These are phyloP conservation scores for Mucor saturninus DNA, from an alignment of 371 early-diverging fungal species.

Conservation along the genomic window DNA sequence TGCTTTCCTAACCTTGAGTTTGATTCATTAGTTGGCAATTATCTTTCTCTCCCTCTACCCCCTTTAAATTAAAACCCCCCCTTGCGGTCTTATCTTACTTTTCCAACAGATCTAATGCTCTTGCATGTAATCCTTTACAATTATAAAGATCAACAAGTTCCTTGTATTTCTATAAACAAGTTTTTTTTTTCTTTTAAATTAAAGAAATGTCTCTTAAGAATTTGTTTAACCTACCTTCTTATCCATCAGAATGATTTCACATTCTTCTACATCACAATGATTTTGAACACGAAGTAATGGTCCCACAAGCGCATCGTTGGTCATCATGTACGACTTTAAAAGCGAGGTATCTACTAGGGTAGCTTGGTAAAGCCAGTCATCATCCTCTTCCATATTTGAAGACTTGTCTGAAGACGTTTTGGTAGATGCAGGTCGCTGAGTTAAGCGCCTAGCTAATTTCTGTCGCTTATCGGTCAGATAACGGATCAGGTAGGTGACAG, in stretches of 20 bases:
- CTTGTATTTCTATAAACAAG: constrained; percentile 63
- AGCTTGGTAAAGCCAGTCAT: constrained; percentile 58
- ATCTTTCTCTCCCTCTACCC: no score
- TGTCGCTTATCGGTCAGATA: constrained; percentile 77
- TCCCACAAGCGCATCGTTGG: constrained; percentile 39
- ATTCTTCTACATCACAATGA: constrained; percentile 85
- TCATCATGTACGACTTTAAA: constrained; percentile 62
- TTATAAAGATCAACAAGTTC: constrained; percentile 92
- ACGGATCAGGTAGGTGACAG: constrained; percentile 66
- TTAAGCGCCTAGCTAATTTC: constrained; percentile 56
- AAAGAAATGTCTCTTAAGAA: no score
- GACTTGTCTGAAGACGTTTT: constrained; percentile 19
- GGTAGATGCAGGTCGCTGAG: constrained; percentile 13
- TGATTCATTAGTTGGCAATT: not conserved
- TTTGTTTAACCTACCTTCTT: constrained; percentile 52
- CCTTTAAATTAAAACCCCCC: no score
- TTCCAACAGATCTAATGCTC: constrained; percentile 82
- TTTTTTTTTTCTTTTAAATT: not conserved
- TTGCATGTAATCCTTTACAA: constrained; percentile 85
- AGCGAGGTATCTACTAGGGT: constrained; percentile 90
- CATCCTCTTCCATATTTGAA: constrained; percentile 30
- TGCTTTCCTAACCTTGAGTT: constrained; percentile 51
- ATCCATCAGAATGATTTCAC: constrained; percentile 77
- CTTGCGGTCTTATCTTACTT: constrained; percentile 25
- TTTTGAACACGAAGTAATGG: constrained; percentile 83